These are phyloP conservation scores for Lactarius pseudohatsudake DNA, from an alignment of 768 basidiomycete species.

Conservation along the genomic window DNA sequence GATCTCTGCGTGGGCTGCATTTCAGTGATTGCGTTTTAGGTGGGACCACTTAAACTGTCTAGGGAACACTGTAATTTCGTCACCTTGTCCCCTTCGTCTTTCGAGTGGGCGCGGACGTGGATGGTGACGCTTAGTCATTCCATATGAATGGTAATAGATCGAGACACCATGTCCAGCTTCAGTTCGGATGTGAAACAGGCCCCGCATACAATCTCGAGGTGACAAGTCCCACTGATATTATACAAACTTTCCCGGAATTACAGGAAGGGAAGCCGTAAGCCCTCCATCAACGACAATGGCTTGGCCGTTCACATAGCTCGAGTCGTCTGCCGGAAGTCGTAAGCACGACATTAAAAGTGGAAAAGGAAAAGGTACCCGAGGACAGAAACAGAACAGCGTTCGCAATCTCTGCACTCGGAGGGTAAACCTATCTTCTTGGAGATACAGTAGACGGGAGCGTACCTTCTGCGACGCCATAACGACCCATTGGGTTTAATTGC, in stretches of 20 bases:
- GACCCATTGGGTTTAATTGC: constrained; percentile 76
- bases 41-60: background rate
- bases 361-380: constrained; percentile 53
- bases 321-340: constrained; percentile 56
- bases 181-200: background rate
- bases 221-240: constrained; percentile 32
- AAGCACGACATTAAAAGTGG: background rate
- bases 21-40: background rate
- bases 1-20: background rate
- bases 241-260: constrained; percentile 72
- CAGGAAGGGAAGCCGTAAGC: constrained; percentile 74
- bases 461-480: constrained; percentile 85
- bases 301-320: constrained; percentile 91
- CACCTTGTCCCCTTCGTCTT: no score
- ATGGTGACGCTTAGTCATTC: background rate
- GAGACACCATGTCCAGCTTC: background rate
- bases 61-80: no score
- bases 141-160: background rate
- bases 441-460: constrained; percentile 27
- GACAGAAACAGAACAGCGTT: constrained; percentile 84
- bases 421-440: constrained; percentile 1
- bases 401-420: constrained; percentile 66
- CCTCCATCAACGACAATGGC: constrained; percentile 87
- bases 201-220: background rate
- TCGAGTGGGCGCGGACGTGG: background rate